These are phyloP conservation scores for Fusarium sp. DNA, from an alignment of 2,329 filamentous ascomycete species.

Conservation along the genomic window DNA sequence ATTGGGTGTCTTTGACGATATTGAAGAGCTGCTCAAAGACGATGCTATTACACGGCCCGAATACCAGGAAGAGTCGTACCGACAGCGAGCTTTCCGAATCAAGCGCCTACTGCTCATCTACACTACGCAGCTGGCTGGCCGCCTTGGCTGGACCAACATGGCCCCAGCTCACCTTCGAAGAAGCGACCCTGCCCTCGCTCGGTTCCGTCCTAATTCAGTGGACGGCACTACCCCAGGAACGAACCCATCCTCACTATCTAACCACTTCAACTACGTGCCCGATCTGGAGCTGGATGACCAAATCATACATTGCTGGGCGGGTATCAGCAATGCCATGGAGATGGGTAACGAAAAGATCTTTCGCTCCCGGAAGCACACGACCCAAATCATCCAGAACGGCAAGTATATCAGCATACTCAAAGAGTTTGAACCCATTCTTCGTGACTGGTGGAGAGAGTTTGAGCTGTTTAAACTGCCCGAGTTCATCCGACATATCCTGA, in stretches of 20 bases:
- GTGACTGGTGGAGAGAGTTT: constrained; percentile 83
- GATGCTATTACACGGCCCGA: constrained; percentile 68
- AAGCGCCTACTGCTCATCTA: constrained; percentile 90
- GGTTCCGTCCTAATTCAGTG: constrained; percentile 59
- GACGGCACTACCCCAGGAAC: constrained; percentile 70
- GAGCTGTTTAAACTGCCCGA: constrained; percentile 76
- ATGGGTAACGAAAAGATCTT: constrained; percentile 90
- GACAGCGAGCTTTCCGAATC: constrained; percentile 80
- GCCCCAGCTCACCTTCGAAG: constrained; percentile 74
- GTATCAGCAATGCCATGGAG: constrained; percentile 92
- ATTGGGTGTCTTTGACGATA: constrained; percentile 92
- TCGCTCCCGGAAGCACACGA: constrained; percentile 85
- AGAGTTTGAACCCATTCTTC: constrained; percentile 80
- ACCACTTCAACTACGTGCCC: constrained; percentile 71
- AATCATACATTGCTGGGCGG: constrained; percentile 89
- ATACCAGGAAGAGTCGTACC: constrained; percentile 79
- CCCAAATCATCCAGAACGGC: constrained; percentile 85
- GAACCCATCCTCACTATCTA: constrained; percentile 63
- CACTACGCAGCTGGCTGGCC: constrained; percentile 90
- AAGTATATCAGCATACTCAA: constrained; percentile 83
- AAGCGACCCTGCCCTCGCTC: constrained; percentile 64
- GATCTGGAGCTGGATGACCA: constrained; percentile 73
- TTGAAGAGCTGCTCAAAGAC: constrained; percentile 73
- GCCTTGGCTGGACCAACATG: constrained; percentile 93
- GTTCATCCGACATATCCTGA: constrained; percentile 78